Conservation (phyloP, 179 eudicot genomes). For the Vitellaria paradoxa region DNA sequence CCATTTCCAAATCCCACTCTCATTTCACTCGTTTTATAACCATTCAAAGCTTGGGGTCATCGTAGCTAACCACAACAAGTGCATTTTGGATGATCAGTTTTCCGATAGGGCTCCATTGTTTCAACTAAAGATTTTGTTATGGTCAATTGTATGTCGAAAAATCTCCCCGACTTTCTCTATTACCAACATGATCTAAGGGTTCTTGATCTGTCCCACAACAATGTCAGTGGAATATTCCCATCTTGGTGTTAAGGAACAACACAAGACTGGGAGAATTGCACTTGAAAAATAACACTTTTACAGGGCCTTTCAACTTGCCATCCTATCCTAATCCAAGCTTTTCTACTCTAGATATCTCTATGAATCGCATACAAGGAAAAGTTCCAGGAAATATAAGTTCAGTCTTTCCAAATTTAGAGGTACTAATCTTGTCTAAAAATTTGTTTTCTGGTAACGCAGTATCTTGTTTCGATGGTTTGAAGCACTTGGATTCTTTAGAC, state of each 20-base stretch:
- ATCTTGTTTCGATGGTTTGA: not conserved
- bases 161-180: not conserved
- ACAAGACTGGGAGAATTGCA: not conserved
- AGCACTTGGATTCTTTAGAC: not conserved
- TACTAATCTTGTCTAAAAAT: not conserved
- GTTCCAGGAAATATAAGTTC: not conserved
- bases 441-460: not conserved
- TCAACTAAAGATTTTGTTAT: not conserved
- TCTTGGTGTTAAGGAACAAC: slow-evolving; percentile 7
- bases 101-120: not conserved
- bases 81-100: too few species aligned
- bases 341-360: not conserved
- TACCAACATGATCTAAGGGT: not conserved
- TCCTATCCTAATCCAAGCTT: not conserved
- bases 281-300: not conserved
- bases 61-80: not conserved
- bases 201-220: not conserved
- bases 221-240: not conserved
- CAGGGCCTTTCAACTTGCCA: not conserved
- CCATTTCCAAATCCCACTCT: not conserved
- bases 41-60: not conserved
- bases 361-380: not conserved
- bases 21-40: not conserved
- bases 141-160: not conserved
- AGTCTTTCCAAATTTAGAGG: not conserved